These are phyloP conservation scores for Gossypium ekmanianum DNA, from an alignment of 345 rosid species.

Conservation along the genomic window DNA sequence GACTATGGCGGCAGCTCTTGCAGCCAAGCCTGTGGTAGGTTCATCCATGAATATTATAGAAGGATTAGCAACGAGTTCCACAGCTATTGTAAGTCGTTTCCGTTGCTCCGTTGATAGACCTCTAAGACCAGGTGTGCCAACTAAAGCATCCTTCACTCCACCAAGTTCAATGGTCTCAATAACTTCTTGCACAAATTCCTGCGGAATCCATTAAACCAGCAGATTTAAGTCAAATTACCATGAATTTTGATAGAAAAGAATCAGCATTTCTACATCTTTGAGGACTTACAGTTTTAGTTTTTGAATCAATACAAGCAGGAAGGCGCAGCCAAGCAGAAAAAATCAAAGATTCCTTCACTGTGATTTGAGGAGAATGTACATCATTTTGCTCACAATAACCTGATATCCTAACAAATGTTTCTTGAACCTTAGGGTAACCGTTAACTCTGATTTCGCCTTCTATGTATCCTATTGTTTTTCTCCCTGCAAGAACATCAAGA, in stretches of 20 bases:
- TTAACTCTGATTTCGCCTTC: constrained; percentile 70
- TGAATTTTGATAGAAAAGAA: neutral
- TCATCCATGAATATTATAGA: constrained; percentile 53
- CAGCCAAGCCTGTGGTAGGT: constrained; percentile 50
- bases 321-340: constrained; percentile 48
- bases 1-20: constrained; percentile 54
- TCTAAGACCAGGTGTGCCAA: constrained; percentile 34
- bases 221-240: neutral
- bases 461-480: constrained; percentile 68
- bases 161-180: constrained; percentile 43
- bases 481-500: constrained; percentile 77
- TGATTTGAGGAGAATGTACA: constrained; percentile 73
- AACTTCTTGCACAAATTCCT: constrained; percentile 45
- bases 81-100: constrained; percentile 46
- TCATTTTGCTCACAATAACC: constrained; percentile 87
- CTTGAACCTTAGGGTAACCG: constrained; percentile 65
- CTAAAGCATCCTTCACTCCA: constrained; percentile 34
- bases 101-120: constrained; percentile 55
- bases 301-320: constrained; percentile 48
- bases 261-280: neutral
- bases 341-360: constrained; percentile 57
- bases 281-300: constrained; percentile 37
- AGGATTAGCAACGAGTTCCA: constrained; percentile 52
- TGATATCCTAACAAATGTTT: constrained; percentile 76
- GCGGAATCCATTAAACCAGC: neutral